phyloP scores from a whole-genome alignment of 2,329 filamentous ascomycete genomes.

The Aureobasidium subglaciale region DNA sequence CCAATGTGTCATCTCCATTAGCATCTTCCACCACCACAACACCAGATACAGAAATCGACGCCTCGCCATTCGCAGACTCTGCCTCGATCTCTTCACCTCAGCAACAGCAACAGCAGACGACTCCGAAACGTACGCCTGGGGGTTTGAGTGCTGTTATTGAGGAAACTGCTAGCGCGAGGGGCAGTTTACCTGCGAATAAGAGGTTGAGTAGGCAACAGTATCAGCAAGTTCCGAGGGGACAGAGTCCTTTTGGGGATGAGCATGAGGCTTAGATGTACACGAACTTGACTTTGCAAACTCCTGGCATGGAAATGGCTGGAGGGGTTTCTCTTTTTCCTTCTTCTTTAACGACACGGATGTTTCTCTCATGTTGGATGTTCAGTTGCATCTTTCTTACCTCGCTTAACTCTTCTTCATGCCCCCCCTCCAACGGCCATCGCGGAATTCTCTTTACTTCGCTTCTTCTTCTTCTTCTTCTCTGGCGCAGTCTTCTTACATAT shows the following conservation, averaged over 20 bases:
- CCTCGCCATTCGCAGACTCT: slow-evolving; percentile 20
- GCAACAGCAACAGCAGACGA: too few relatives aligned
- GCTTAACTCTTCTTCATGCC: not conserved
- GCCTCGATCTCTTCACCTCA: not conserved
- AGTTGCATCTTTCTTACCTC: too few relatives aligned
- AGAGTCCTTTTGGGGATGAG: slow-evolving; percentile 12
- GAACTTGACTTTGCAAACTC: too few relatives aligned
- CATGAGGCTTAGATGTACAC: slow-evolving; percentile 1
- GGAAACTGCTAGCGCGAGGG: slow-evolving; percentile 23
- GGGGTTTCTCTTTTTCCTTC: not conserved
- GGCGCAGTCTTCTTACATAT: not conserved
- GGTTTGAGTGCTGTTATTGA: slow-evolving; percentile 39
- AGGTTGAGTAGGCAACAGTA: not conserved
- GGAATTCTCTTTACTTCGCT: not conserved
- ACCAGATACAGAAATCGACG: not conserved
- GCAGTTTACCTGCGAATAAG: not conserved
- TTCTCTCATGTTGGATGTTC: too few relatives aligned
- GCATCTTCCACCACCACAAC: not conserved
- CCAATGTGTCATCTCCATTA: slow-evolving; percentile 20
- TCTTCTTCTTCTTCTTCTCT: not conserved
- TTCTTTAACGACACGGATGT: too few relatives aligned
- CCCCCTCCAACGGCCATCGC: not conserved
- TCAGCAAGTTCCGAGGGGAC: not conserved
- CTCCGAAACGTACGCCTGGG: not conserved
- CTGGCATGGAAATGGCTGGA: too few relatives aligned